Evolutionary conservation across 805 yeast genomes (phyloP).

Genomic region (Candida vartiovaarae): DNA sequence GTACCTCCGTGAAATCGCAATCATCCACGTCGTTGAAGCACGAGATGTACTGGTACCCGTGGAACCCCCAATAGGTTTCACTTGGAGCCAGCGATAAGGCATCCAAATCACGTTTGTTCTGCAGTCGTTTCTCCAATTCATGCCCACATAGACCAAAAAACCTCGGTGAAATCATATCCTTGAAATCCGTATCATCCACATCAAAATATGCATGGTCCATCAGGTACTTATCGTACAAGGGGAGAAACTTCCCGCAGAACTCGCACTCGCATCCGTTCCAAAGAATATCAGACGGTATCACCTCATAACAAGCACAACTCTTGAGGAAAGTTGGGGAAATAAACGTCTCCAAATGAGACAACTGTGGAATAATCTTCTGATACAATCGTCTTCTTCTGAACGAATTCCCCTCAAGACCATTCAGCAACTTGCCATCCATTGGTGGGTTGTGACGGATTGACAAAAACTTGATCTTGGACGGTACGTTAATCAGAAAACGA

Average conservation of each 20-base stretch:
- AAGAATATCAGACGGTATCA: conserved; percentile 56
- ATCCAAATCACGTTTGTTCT: conserved; percentile 26
- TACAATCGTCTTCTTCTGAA: conserved; percentile 49
- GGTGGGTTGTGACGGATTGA: conserved; percentile 57
- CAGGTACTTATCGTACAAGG: conserved; percentile 50
- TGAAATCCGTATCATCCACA: conserved; percentile 35
- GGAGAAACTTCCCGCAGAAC: conserved; percentile 42
- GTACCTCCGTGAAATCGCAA: conserved; percentile 39
- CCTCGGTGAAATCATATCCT: conserved; percentile 55
- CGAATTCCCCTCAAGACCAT: conserved; percentile 72
- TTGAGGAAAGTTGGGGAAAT: conserved; percentile 55
- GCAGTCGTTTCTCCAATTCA: conserved; percentile 31
- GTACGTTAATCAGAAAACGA: conserved; percentile 30
- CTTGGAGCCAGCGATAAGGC: conserved; percentile 27
- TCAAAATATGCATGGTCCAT: conserved; percentile 60
- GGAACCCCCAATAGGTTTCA: conserved; percentile 40
- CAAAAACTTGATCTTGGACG: conserved; percentile 32
- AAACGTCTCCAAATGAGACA: conserved; percentile 35
- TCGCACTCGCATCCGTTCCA: conserved; percentile 76
- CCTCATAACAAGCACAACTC: conserved; percentile 61
- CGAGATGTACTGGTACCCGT: conserved; percentile 35
- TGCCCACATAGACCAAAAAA: conserved; percentile 48
- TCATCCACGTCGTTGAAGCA: conserved; percentile 30
- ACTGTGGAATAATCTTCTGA: conserved; percentile 39
- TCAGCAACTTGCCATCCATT: conserved; percentile 44